Percentiles rank a stretch among this genome's conserved stretches.
phyloP scores from a whole-genome alignment of 2,329 filamentous ascomycete genomes.

The Fusarium avenaceum region DNA sequence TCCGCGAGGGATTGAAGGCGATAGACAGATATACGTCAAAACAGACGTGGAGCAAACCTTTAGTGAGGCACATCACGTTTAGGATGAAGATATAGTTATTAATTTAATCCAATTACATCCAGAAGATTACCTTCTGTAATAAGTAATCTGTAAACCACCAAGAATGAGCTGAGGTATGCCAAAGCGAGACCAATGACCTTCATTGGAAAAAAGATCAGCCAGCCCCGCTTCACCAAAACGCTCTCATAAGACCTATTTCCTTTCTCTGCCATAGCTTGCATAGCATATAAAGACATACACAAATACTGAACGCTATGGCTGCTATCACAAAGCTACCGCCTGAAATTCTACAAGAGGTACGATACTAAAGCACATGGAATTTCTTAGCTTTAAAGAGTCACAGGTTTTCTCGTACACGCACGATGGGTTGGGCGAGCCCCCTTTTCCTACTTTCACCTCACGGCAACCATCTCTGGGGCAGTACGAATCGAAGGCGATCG shows the following conservation, averaged over 20 bases:
- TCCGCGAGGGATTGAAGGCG: not conserved
- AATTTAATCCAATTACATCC: not conserved
- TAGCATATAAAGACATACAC: not conserved
- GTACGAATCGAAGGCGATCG: not conserved
- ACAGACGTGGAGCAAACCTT: constrained; percentile 25
- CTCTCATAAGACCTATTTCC: not conserved
- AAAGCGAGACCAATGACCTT: not conserved
- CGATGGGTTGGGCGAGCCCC: not conserved
- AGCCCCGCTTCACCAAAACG: not conserved
- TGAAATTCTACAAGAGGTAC: constrained; percentile 6
- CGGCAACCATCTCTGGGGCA: not conserved
- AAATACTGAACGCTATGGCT: not conserved
- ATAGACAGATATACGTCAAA: constrained; percentile 21
- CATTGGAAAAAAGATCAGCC: not conserved
- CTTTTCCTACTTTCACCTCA: too few species aligned
- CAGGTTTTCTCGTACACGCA: constrained; percentile 1
- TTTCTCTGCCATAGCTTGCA: not conserved
- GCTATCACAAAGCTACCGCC: not conserved
- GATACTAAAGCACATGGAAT: rapidly evolving
- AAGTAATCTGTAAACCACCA: too few species aligned
- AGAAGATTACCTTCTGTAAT: too few species aligned
- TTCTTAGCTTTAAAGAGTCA: rapidly evolving
- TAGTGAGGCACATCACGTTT: not conserved
- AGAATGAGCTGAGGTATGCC: not conserved
- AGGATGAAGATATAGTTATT: not conserved